Conservation (phyloP, 176 grass and related monocot species). For the Pontederia paniculata region DNA sequence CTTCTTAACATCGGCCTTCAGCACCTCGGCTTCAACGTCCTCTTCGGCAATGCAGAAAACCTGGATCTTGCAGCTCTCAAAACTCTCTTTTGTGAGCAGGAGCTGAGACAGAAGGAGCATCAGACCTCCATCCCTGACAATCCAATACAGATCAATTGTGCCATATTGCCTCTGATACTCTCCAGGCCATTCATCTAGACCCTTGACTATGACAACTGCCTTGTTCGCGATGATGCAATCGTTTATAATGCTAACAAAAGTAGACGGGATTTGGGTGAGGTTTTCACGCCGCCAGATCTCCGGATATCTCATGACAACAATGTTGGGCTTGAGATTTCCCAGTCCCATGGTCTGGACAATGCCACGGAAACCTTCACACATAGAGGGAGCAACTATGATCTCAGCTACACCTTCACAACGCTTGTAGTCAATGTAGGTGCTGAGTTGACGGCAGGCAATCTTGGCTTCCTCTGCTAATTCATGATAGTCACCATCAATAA, state of each 20-base stretch:
- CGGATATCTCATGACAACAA: conserved; percentile 82
- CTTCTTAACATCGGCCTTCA: conserved; percentile 86
- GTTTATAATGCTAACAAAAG: conserved; percentile 87
- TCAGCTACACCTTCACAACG: conserved; percentile 81
- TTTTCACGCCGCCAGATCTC: conserved; percentile 89
- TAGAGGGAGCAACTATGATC: conserved; percentile 76
- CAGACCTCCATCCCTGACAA: conserved; percentile 81
- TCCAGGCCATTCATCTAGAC: conserved; percentile 94
- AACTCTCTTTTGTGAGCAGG: conserved; percentile 68
- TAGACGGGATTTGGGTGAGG: conserved; percentile 72
- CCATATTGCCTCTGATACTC: conserved; percentile 81
- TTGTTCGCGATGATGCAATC: conserved; percentile 96
- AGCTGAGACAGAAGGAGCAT: conserved; percentile 89
- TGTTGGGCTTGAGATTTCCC: conserved; percentile 89
- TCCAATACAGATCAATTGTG: conserved; percentile 91
- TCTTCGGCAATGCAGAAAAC: conserved; percentile 92
- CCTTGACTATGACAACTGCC: conserved; percentile 84
- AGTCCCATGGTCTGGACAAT: conserved; percentile 90
- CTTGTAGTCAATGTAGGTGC: conserved; percentile 80
- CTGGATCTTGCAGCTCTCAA: conserved; percentile 89
- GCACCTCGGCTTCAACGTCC: conserved; percentile 76
- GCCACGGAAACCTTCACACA: conserved; percentile 74
- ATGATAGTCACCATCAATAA: conserved; percentile 83
- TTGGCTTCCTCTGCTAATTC: conserved; percentile 79
- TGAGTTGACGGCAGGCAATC: conserved; percentile 57